phyloP scores from a whole-genome alignment of 176 grass and related monocot species.

The Stipa capillata region DNA sequence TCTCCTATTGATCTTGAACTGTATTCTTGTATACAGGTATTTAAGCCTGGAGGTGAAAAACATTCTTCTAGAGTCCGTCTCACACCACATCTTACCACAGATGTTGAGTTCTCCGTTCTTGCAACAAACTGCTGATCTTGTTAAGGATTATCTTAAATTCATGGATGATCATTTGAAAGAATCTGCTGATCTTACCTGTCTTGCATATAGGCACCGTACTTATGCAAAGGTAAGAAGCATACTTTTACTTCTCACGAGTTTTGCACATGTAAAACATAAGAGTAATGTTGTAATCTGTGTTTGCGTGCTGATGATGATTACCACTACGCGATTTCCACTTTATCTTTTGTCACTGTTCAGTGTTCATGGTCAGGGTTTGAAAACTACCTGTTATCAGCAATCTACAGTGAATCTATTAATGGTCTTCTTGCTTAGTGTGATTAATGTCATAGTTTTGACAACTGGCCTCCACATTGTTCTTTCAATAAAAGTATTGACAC shows the following conservation, averaged over 20 bases:
- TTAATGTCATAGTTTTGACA: not conserved
- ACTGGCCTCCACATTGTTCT: not conserved
- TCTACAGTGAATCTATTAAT: not conserved
- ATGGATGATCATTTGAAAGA: conserved; percentile 97
- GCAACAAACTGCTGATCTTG: conserved; percentile 63
- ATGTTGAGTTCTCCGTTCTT: conserved; percentile 71
- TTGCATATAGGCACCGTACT: conserved; percentile 82
- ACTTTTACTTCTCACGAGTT: not conserved
- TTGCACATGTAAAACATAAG: not conserved
- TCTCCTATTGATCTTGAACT: not conserved
- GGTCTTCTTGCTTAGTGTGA: not conserved
- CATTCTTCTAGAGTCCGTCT: conserved; percentile 80
- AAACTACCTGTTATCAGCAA: not conserved
- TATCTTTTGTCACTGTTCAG: not conserved
- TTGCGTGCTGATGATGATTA: not conserved
- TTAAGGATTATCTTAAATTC: conserved; percentile 90
- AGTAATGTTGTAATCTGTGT: not conserved
- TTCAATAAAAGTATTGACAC: not conserved
- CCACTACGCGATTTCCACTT: not conserved
- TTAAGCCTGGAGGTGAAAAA: conserved; percentile 87
- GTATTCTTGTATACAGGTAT: conserved; percentile 59
- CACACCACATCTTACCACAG: conserved; percentile 85
- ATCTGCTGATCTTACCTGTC: conserved; percentile 91
- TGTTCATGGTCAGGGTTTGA: not conserved
- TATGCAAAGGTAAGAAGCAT: conserved; percentile 64